These are phyloP conservation scores for Agaricales sp. DNA, from an alignment of 1,284 basidiomycete genomes.

Conservation along the genomic window DNA sequence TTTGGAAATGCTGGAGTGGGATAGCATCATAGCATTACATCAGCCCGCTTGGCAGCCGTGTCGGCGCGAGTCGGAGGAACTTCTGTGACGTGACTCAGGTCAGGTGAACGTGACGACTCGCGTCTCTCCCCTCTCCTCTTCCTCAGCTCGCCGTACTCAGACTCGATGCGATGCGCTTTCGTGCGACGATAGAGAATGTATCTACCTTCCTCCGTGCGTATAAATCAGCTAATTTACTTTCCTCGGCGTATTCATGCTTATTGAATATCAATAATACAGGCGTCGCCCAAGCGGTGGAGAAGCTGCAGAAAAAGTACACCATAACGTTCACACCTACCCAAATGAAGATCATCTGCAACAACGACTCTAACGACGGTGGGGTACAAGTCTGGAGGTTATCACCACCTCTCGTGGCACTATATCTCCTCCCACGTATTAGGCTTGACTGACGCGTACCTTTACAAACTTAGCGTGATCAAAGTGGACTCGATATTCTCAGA, in stretches of 20 bases:
- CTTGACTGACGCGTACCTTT: constrained; percentile 2
- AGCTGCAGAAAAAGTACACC: constrained; percentile 75
- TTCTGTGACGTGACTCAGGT: too few relatives aligned
- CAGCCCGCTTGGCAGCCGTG: too few relatives aligned
- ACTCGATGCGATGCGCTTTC: constrained; percentile 51
- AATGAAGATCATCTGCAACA: constrained; percentile 79
- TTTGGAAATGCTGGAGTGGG: too few relatives aligned
- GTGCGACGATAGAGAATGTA: constrained; percentile 52
- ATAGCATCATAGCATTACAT: too few relatives aligned
- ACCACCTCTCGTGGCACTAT: not conserved
- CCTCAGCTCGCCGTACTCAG: not conserved
- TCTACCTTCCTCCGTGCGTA: constrained; percentile 46
- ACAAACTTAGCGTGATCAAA: constrained; percentile 40
- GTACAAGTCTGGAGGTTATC: constrained; percentile 89
- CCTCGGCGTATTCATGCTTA: not conserved
- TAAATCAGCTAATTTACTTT: not conserved
- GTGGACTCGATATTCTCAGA: constrained; percentile 67
- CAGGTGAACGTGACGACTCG: too few relatives aligned
- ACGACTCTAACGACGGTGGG: constrained; percentile 72
- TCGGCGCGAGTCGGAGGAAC: too few relatives aligned
- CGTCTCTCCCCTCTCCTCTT: too few relatives aligned
- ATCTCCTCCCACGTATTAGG: not conserved
- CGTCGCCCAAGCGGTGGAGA: constrained; percentile 70
- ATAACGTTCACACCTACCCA: constrained; percentile 69
- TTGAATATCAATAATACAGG: too few relatives aligned